Base-by-base conservation (phyloP, 495 filamentous ascomycete species). In the Trypethelium eluteriae region DNA sequence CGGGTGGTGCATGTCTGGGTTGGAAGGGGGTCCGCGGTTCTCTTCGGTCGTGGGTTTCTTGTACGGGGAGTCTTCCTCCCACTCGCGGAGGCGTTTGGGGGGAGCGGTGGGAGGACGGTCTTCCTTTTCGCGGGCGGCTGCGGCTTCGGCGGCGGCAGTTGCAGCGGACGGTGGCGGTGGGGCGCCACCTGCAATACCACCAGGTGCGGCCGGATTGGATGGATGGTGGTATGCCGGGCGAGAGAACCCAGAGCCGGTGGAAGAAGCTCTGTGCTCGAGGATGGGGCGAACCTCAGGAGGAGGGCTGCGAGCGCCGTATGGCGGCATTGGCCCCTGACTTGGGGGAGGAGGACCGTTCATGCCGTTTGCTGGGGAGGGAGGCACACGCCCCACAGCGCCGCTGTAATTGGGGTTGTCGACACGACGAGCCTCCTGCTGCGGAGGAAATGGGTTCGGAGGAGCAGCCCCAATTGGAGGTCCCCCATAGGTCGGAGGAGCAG, bases 31-130 rank as follows among this genome's bases (percentile, higher is more conserved):
- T 56, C 89, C 89, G 59, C 93, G 88, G 65, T 80, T 89, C 74
- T 98, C 94, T 5, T 97, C 93, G 38, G 85, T 95, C 3, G 91
- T 86, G 53, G 87, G 86, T 80, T 96, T 96, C 78, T 97, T 96
- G 56, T 75, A 76, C 18, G 85, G 79, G 1, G 82, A 47, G 25
- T 96, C 93, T 65, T 92, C 89, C 64, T 96, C 94, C 90, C 94
- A 95, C 71, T 98, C 94, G 47, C 91, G 86, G 70, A 83, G 80
- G 67, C 94, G 84, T 82, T 98, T 98, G 66, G 91, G 85, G 0
- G 88, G 89, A 49, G 88, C 89, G 7, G 86, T 82, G 32, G 89
- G 84, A 46, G 78, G 72, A 38, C 93, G 89, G 56, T 94, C 85
- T 53, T 96, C 91, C 61, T 92, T 84, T 59, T 96, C 92, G 68